Evolutionary conservation across 305 asterid species (phyloP).

Genomic region (Ruellia speciosa): DNA sequence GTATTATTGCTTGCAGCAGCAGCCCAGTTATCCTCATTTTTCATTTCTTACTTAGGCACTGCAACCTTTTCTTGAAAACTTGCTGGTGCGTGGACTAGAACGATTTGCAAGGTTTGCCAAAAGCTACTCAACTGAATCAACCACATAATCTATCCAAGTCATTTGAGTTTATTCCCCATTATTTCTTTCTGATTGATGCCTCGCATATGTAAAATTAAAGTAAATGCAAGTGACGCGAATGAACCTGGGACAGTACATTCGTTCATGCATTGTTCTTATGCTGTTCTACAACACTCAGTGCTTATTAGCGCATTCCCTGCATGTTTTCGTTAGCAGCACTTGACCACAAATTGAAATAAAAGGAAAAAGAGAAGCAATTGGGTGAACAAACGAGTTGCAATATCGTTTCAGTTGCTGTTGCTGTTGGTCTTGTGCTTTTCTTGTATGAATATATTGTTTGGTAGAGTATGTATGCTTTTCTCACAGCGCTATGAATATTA

Average conservation of each 20-base stretch:
- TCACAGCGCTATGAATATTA: no score
- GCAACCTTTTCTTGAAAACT: conserved; percentile 69
- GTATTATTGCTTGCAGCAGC: background rate
- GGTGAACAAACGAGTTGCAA: no score
- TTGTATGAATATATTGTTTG: no score
- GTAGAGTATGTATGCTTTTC: no score
- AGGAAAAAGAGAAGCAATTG: no score
- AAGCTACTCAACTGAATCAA: conserved; percentile 42
- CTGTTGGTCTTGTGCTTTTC: no score
- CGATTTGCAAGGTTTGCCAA: conserved; percentile 53
- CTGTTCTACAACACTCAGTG: background rate
- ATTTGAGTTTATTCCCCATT: background rate
- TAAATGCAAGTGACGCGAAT: background rate
- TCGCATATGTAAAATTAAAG: background rate
- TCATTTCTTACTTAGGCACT: conserved; percentile 43
- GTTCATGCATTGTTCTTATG: background rate
- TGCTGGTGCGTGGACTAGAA: conserved; percentile 58
- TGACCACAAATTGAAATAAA: no score
- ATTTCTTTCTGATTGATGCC: background rate
- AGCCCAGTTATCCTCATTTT: background rate
- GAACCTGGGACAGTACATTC: background rate
- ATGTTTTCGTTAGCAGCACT: no score
- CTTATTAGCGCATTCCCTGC: no score
- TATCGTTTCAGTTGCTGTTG: no score
- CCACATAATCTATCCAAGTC: conserved; percentile 21